Evolutionary conservation across 768 basidiomycete genomes (phyloP).

Genomic region (Psilocybe subaeruginosa): DNA sequence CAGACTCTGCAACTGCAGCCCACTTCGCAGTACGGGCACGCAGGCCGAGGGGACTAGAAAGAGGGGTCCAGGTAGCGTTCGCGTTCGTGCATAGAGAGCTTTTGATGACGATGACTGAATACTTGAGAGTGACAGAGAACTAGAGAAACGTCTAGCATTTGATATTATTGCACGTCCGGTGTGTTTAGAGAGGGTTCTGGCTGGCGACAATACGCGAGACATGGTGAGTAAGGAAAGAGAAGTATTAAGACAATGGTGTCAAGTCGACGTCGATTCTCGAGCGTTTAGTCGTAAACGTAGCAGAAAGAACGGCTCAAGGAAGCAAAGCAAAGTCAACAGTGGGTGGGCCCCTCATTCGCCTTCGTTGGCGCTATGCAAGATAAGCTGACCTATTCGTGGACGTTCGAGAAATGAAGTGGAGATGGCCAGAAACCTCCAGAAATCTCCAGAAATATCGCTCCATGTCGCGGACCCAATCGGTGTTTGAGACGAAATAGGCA

Average conservation of each 20-base stretch:
- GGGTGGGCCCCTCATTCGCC: neutral
- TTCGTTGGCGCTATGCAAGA: neutral
- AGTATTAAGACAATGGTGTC: neutral
- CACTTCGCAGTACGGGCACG: constrained; percentile 10
- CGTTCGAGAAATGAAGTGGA: constrained; percentile 7
- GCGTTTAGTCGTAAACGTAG: neutral
- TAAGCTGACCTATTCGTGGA: neutral
- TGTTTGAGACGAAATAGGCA: neutral
- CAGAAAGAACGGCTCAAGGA: neutral
- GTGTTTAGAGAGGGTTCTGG: constrained; percentile 3
- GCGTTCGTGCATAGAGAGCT: constrained; percentile 22
- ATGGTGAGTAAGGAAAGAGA: neutral
- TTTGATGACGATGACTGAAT: neutral
- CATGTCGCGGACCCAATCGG: neutral
- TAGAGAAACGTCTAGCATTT: constrained; percentile 5
- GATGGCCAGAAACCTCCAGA: constrained; percentile 1
- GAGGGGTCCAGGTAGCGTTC: constrained; percentile 26
- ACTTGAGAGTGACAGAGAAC: neutral
- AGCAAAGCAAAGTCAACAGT: neutral
- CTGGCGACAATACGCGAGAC: constrained; percentile 11
- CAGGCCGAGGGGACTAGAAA: constrained; percentile 28
- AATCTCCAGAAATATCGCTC: constrained; percentile 8
- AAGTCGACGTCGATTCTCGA: too few species aligned
- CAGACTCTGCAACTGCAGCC: constrained; percentile 16
- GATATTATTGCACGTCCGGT: neutral